Evolutionary conservation across 1,284 basidiomycete species (phyloP), one percentile per base, ranked within the genome.

Genomic region (Hemileia vastatrix): DNA sequence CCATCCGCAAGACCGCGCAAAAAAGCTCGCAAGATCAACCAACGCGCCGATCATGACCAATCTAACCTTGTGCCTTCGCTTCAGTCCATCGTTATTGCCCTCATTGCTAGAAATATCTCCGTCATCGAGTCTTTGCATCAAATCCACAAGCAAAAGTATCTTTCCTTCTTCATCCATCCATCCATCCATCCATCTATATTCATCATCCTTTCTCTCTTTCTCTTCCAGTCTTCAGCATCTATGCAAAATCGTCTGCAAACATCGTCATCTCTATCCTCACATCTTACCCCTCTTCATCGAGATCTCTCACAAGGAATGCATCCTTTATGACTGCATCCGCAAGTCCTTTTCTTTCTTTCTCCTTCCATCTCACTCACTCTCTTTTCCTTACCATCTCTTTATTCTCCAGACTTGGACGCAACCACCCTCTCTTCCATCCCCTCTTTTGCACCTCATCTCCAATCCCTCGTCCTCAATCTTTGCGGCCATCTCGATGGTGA

Each of bases 251-350:
- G 81, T 98, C 43, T 86, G 87, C 44, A 89, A 88, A 76, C 90
- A 87, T 70, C 82, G 94, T 36, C 83, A 86, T 65, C 79, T 98
- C 65, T 88, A 87, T 3, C 76, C 82, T 0, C 82, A 88, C 66
- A 93, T 90, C 55, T 85, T 84, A 0, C 82, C 82, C 33, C 79
- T 98, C 15, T 94, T 98, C 77, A 90, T 96, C 71, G 84, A 85
- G 60, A 79, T 83, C 1, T 77, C 82, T 44, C 86, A 92, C 64
- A 81, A 79, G 1, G 81, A 79, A 4, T 78, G 98, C 40, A 83
- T 81, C 0, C 78, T 98, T 53, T 95, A 91, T 73, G 95, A 98
- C 76, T 90, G 86, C 65, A 95, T 93, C 1, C 85, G 90, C 92
- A 75, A 66, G 86, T 79, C 4, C 1, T 6, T 6, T n/a, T 21